phyloP scores from a whole-genome alignment of 495 filamentous ascomycete species.

The Alectoria sarmentosa region DNA sequence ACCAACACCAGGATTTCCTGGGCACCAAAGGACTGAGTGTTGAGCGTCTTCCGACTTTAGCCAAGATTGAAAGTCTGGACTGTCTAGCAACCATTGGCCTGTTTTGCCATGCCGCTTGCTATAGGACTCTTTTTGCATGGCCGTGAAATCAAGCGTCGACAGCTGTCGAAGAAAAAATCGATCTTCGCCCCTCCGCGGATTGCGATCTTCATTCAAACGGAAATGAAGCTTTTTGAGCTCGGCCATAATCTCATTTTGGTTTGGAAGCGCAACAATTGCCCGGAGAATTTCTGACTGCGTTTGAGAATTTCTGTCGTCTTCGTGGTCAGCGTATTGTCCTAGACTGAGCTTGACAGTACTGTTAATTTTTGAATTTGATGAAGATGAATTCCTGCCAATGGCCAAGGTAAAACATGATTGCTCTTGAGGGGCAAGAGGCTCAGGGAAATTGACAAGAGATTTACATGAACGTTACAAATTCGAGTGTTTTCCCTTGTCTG shows the following conservation, averaged over 20 bases:
- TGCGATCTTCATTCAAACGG: neutral
- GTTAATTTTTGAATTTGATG: neutral
- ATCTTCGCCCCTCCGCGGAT: neutral
- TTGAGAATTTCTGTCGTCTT: neutral
- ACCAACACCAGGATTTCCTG: conserved; percentile 11
- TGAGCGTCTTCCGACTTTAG: neutral
- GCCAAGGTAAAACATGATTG: neutral
- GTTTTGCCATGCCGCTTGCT: conserved; percentile 11
- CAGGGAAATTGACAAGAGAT: neutral
- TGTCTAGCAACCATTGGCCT: conserved; percentile 14
- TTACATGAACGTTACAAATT: too few relatives aligned
- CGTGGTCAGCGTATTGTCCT: neutral
- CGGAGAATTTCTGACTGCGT: neutral
- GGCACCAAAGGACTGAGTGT: conserved; percentile 10
- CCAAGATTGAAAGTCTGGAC: conserved; percentile 7
- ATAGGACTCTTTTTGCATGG: conserved; percentile 14
- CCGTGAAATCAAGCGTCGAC: conserved; percentile 12
- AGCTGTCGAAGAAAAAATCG: neutral
- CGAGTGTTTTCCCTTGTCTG: too few relatives aligned
- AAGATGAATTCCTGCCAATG: neutral
- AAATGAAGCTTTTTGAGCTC: neutral
- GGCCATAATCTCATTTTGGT: conserved; percentile 4
- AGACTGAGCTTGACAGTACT: neutral
- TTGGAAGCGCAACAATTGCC: neutral
- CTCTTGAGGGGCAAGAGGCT: neutral